phyloP scores from a whole-genome alignment of 306 rosid species.

The Medicago arabica region DNA sequence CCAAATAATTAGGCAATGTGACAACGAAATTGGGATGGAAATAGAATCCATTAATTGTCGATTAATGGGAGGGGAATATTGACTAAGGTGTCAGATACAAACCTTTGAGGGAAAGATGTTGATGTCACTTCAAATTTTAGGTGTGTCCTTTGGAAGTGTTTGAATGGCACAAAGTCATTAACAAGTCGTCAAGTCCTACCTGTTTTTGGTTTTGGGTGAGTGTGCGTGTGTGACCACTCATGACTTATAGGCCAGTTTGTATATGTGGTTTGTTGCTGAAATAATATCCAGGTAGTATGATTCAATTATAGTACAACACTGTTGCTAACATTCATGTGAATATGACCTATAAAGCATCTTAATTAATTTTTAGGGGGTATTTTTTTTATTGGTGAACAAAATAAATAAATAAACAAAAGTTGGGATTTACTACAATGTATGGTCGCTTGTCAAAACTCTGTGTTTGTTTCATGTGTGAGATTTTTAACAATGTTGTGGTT shows the following conservation, averaged over 20 bases:
- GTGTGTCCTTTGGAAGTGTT: slow-evolving; percentile 44
- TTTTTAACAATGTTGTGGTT: slow-evolving; percentile 23
- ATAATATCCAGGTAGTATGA: slow-evolving; percentile 38
- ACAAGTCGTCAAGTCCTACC: slow-evolving; percentile 28
- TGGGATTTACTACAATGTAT: slow-evolving; percentile 38
- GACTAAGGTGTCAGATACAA: slow-evolving; percentile 42
- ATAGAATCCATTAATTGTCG: slow-evolving; percentile 20
- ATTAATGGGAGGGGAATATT: slow-evolving; percentile 32
- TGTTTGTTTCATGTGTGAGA: slow-evolving; percentile 31
- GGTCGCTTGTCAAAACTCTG: slow-evolving; percentile 37
- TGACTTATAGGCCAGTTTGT: background rate
- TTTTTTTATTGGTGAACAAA: background rate
- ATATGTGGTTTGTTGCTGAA: slow-evolving; percentile 19
- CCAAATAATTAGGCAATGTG: slow-evolving; percentile 44
- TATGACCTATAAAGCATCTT: slow-evolving; percentile 45
- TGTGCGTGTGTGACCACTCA: slow-evolving; percentile 6
- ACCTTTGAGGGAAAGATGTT: slow-evolving; percentile 39
- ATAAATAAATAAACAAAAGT: slow-evolving; percentile 4
- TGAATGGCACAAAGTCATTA: slow-evolving; percentile 37
- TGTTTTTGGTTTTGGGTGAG: background rate
- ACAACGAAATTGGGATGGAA: slow-evolving; percentile 30
- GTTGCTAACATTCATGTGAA: slow-evolving; percentile 49
- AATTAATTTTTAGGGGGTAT: background rate
- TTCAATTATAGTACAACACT: slow-evolving; percentile 46
- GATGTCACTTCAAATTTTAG: slow-evolving; percentile 41